Conservation (phyloP, 805 yeast species). For the Ascoidea tarda region DNA sequence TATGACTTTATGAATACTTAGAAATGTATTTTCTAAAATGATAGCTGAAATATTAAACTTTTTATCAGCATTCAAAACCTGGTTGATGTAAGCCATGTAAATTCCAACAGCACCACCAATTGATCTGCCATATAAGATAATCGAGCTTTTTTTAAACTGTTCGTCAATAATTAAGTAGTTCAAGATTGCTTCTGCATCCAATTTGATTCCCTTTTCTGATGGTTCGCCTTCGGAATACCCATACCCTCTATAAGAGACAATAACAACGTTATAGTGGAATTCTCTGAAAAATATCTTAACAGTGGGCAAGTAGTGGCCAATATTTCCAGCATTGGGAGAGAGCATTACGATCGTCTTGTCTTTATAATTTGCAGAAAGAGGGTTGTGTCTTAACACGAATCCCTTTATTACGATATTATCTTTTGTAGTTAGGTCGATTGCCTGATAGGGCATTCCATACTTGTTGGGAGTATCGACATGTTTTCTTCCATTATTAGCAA, state of each 20-base stretch:
- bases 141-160: constrained; percentile 33
- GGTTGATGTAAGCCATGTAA: constrained; percentile 49
- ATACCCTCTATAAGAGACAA: constrained; percentile 85
- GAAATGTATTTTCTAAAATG: constrained; percentile 77
- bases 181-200: constrained; percentile 67
- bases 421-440: constrained; percentile 40
- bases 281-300: constrained; percentile 51
- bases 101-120: constrained; percentile 93
- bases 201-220: constrained; percentile 63
- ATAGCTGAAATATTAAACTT: constrained; percentile 29
- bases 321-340: constrained; percentile 93
- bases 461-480: constrained; percentile 66
- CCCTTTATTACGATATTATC: constrained; percentile 63
- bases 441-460: constrained; percentile 53
- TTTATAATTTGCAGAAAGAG: constrained; percentile 21
- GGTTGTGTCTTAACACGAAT: constrained; percentile 42
- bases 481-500: constrained; percentile 57
- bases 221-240: constrained; percentile 72
- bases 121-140: constrained; percentile 76
- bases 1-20: constrained; percentile 56
- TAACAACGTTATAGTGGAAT: constrained; percentile 63
- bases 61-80: background rate
- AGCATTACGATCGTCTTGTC: constrained; percentile 64
- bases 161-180: constrained; percentile 38
- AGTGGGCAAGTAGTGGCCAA: constrained; percentile 79